Conservation (phyloP, 208 protist species). For the Vickermania spadyakhi region DNA sequence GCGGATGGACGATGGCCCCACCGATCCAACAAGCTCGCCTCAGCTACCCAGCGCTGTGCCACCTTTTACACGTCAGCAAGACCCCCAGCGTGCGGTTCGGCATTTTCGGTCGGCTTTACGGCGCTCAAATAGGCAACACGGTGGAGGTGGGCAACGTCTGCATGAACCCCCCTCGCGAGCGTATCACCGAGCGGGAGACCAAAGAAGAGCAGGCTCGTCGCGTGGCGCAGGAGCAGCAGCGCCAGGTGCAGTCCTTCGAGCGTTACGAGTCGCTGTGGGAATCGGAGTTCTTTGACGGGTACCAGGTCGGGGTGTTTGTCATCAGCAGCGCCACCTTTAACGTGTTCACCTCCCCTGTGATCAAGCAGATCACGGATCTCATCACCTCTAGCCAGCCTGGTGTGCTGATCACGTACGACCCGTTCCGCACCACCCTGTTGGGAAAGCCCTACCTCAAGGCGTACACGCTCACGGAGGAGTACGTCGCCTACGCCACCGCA, state of each 20-base stretch:
- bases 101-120: conserved; percentile 41
- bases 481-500: conserved; percentile 22
- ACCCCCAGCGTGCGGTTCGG: conserved; percentile 19
- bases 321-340: conserved; percentile 36
- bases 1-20: conserved; percentile 18
- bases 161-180: conserved; percentile 8
- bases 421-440: conserved; percentile 47
- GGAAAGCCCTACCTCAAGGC: conserved; percentile 50
- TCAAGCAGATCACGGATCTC: conserved; percentile 35
- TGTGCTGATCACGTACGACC: conserved; percentile 65
- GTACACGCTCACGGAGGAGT: conserved; percentile 45
- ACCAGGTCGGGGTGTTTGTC: conserved; percentile 50
- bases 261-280: conserved; percentile 21
- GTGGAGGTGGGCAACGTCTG: conserved; percentile 47
- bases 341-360: conserved; percentile 20
- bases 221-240: conserved; percentile 3
- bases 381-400: conserved; percentile 26
- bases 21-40: conserved; percentile 25
- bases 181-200: conserved; percentile 6
- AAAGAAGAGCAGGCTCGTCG: conserved; percentile 15
- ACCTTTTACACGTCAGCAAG: conserved; percentile 29
- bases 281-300: conserved; percentile 46
- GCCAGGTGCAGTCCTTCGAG: conserved; percentile 10
- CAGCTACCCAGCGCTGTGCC: conserved; percentile 39
- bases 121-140: conserved; percentile 34